phyloP scores from a whole-genome alignment of 2,329 filamentous ascomycete species.

The Fusarium illudens region DNA sequence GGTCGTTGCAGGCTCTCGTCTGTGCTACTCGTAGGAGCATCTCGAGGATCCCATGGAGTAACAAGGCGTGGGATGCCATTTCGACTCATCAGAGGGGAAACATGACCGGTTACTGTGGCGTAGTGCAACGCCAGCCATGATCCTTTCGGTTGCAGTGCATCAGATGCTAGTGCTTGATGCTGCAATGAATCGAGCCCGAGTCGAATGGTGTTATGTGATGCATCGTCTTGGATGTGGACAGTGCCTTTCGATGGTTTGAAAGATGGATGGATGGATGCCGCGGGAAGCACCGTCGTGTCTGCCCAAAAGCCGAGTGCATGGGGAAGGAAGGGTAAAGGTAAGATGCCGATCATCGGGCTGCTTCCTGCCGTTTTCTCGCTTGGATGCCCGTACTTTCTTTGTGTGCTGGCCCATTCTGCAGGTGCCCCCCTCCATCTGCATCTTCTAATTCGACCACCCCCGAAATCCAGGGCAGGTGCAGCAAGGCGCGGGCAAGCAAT shows the following conservation, averaged over 20 bases:
- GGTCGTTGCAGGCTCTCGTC: conserved; percentile 2
- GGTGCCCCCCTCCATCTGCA: background rate
- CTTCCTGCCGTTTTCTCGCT: conserved; percentile 15
- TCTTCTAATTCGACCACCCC: conserved; percentile 1
- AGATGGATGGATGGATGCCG: background rate
- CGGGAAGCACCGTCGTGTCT: background rate
- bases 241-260: background rate
- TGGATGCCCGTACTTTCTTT: background rate
- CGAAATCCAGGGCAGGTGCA: conserved; percentile 4
- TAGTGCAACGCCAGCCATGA: background rate
- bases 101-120: background rate
- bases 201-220: background rate
- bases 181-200: background rate
- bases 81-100: background rate
- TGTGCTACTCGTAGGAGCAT: conserved; percentile 7
- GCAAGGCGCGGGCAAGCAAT: background rate
- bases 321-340: conserved; percentile 24
- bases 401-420: conserved; percentile 3
- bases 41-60: background rate
- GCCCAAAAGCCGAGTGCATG: background rate
- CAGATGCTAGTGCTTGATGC: background rate
- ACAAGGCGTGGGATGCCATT: background rate
- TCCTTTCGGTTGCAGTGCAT: background rate
- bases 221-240: background rate
- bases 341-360: conserved; percentile 29